Evolutionary conservation across 345 rosid species (phyloP).

Genomic region (Salix dunnii): DNA sequence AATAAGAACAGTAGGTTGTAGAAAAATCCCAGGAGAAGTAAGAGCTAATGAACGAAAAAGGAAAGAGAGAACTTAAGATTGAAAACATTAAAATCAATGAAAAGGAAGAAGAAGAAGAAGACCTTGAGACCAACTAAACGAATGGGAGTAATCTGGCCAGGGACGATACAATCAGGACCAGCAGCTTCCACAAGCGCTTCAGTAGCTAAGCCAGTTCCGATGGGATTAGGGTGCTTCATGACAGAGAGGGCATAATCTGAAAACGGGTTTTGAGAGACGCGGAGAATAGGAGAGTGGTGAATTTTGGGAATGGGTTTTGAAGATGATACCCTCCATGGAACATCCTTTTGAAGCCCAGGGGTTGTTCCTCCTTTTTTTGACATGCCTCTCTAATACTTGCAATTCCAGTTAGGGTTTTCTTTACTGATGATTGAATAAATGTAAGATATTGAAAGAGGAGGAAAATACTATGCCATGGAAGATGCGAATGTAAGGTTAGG

Average conservation of each 20-base stretch:
- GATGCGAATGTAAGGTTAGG: too few relatives aligned
- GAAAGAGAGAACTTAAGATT: too few relatives aligned
- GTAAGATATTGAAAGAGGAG: too few relatives aligned
- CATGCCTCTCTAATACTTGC: slow-evolving; percentile 24
- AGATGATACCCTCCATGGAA: slow-evolving; percentile 72
- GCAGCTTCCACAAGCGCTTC: slow-evolving; percentile 83
- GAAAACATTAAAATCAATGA: neutral
- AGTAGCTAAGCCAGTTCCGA: slow-evolving; percentile 69
- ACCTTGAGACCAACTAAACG: slow-evolving; percentile 83
- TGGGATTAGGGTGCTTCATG: slow-evolving; percentile 79
- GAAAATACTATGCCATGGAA: too few relatives aligned
- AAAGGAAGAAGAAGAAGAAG: neutral
- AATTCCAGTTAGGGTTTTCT: neutral
- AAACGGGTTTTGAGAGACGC: slow-evolving; percentile 48
- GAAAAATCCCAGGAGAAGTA: too few relatives aligned
- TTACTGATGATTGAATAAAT: neutral
- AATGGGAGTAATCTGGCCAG: slow-evolving; percentile 75
- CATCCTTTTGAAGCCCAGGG: slow-evolving; percentile 58
- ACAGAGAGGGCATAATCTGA: slow-evolving; percentile 58
- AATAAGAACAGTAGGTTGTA: too few relatives aligned
- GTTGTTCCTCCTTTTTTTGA: slow-evolving; percentile 56
- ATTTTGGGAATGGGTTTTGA: slow-evolving; percentile 69
- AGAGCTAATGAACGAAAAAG: too few relatives aligned
- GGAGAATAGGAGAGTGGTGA: slow-evolving; percentile 60
- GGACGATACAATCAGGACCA: slow-evolving; percentile 83